Evolutionary conservation across 1,284 basidiomycete species (phyloP), one percentile per base, ranked within the genome.

Genomic region (Cryptococcus sp.): DNA sequence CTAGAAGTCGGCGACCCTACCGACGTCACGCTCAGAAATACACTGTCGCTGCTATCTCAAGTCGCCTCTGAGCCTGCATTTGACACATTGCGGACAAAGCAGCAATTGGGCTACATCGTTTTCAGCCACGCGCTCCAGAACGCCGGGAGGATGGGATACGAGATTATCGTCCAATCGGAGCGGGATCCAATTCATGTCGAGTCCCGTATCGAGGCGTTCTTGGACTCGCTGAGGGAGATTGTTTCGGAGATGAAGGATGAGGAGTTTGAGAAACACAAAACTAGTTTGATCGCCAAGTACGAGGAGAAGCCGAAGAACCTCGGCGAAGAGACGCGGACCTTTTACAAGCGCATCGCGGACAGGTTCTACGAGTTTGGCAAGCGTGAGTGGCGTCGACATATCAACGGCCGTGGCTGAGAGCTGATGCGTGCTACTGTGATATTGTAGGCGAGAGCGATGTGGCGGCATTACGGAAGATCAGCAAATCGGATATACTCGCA

Each of bases 81-180:
- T 80, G 89, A 96, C 72, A 82, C 88, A 40, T 84, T 99, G 44
- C 87, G 96, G n/a, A 98, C 95, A 2, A 88, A 93, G 76, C 93
- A 99, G 76, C 96, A 99, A 77, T 84, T 99, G 0, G 96, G 96
- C 13, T 99, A 99, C 75, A 84, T 95, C 50, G 91, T 93, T 44
- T 84, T 81, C 50, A 66, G 70, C 3, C 85, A 85, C 56, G 82
- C 83, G 0, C 78, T 81, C 40, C 85, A 84, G 82, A 73, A 80
- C 25, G 81, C 84, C 3, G 88, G 86, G 40, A 84, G 88, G 56
- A 84, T 86, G 66, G 94, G 93, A 11, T 80, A 96, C 67, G 85
- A 91, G n/a, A 85, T 99, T 54, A 81, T 94, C 8, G 85, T 99
- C 31, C 96, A 99, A 80, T 92, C 89, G 67, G 94, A 98, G 80